Evolutionary conservation across 345 rosid genomes (phyloP).

Genomic region (Zanthoxylum bungeanum): DNA sequence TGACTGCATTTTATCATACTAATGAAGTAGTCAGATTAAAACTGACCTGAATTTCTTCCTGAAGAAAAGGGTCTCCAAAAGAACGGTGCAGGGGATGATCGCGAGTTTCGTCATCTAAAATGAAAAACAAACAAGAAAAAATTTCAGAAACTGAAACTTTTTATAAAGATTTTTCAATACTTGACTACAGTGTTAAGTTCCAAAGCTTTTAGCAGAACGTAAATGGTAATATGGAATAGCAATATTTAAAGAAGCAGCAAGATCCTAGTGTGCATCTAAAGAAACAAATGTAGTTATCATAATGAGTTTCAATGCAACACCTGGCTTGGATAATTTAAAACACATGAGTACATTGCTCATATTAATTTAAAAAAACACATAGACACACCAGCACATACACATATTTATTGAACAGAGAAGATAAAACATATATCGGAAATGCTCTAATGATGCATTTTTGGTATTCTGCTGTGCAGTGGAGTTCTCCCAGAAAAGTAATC

Average conservation of each 20-base stretch:
- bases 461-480: not conserved
- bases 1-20: not conserved
- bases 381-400: no score
- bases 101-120: slow-evolving; percentile 98
- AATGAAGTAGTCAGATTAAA: slow-evolving; percentile 10
- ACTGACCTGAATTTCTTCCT: slow-evolving; percentile 91
- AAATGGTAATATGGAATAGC: not conserved
- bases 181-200: not conserved
- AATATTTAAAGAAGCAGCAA: not conserved
- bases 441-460: not conserved
- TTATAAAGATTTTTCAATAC: not conserved
- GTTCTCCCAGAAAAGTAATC: not conserved
- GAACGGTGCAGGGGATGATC: slow-evolving; percentile 96
- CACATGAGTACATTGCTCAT: not conserved
- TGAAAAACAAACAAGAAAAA: slow-evolving; percentile 11
- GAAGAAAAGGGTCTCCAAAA: slow-evolving; percentile 97
- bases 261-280: not conserved
- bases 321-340: not conserved
- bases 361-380: not conserved
- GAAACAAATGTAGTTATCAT: not conserved
- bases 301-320: no score
- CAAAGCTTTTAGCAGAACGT: not conserved
- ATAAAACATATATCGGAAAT: no score
- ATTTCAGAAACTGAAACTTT: slow-evolving; percentile 17
- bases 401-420: not conserved